Percentiles rank a stretch among this genome's conserved stretches.
Conservation (phyloP, 2,329 filamentous ascomycete genomes). For the Fusarium newnesense region DNA sequence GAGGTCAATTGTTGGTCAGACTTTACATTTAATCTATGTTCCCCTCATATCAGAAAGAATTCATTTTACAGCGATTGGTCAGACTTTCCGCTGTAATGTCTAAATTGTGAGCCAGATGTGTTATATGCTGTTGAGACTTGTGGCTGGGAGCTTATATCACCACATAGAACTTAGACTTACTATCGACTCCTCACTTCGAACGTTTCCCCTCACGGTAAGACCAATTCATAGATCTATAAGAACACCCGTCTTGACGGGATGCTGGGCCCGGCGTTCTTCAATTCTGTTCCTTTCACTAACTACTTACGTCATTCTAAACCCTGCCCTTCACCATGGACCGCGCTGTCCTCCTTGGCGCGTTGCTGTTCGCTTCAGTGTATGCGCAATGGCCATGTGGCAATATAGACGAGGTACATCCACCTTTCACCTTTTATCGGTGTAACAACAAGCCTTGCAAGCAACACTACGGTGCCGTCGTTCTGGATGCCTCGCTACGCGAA, state of each 20-base stretch:
- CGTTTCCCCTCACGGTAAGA: neutral
- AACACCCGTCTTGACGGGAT: neutral
- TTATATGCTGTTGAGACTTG: neutral
- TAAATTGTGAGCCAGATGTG: neutral
- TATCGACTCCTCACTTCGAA: neutral
- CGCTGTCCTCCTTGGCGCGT: neutral
- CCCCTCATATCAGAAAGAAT: too few relatives aligned
- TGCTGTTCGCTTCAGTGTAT: neutral
- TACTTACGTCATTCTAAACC: neutral
- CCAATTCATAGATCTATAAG: too few relatives aligned
- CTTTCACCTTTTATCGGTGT: neutral
- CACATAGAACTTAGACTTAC: neutral
- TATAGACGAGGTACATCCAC: neutral
- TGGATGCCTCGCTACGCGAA: neutral
- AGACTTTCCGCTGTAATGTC: too few relatives aligned
- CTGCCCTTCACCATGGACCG: neutral
- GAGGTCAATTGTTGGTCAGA: rapidly evolving
- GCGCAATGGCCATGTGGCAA: neutral
- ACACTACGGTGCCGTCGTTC: neutral
- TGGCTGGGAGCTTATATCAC: neutral
- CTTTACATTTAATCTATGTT: neutral
- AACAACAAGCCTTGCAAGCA: neutral
- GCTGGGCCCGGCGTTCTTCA: neutral
- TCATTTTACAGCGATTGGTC: neutral
- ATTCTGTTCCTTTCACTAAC: neutral